These are phyloP conservation scores for Penicillium paxilli DNA, from an alignment of 495 filamentous ascomycete species.

Conservation along the genomic window DNA sequence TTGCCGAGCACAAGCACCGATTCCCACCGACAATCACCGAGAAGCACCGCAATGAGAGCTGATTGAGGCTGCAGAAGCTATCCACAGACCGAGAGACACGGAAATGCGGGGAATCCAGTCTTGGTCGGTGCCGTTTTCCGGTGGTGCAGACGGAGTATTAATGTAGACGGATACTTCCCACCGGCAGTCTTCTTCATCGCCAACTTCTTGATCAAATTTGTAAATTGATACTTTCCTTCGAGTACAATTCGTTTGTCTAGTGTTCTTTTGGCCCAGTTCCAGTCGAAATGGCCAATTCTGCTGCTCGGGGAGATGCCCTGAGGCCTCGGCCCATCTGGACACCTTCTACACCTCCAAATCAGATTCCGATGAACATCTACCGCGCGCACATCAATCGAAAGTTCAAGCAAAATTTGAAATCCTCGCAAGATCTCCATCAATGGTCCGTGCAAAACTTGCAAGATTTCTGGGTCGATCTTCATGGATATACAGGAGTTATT, in stretches of 20 bases:
- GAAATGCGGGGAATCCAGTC: background rate
- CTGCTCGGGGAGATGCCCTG: background rate
- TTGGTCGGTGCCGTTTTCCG: background rate
- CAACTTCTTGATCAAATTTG: background rate
- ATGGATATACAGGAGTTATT: slow-evolving; percentile 17
- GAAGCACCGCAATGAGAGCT: background rate
- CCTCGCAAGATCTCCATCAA: slow-evolving; percentile 19
- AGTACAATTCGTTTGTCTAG: too few relatives aligned
- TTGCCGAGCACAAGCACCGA: slow-evolving; percentile 20
- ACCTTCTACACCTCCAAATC: slow-evolving; percentile 5
- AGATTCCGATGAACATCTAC: slow-evolving; percentile 23
- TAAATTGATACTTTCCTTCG: too few relatives aligned
- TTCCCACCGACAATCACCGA: slow-evolving; percentile 20
- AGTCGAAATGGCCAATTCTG: background rate
- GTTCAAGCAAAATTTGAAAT: slow-evolving; percentile 11
- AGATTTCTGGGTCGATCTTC: slow-evolving; percentile 22
- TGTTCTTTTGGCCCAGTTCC: too few relatives aligned
- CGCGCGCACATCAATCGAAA: slow-evolving; percentile 22
- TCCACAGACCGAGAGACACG: background rate
- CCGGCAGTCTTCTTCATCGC: background rate
- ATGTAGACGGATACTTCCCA: background rate
- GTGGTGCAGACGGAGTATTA: background rate
- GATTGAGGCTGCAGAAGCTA: background rate
- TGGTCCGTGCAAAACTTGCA: slow-evolving; percentile 19
- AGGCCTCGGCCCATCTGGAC: slow-evolving; percentile 14